Conservation (phyloP, 768 basidiomycete species). For the Boletus fagicola region DNA sequence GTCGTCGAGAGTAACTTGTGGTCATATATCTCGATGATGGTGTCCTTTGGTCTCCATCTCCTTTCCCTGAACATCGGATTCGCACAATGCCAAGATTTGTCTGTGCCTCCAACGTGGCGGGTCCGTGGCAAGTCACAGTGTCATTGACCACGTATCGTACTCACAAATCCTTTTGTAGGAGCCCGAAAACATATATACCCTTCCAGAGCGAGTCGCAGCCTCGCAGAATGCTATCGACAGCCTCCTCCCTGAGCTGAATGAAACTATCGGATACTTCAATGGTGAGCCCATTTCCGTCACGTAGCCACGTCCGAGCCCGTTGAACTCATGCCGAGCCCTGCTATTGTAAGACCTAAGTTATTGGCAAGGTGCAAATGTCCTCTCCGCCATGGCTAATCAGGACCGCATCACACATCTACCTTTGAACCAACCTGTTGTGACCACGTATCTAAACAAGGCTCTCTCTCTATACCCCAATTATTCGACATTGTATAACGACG, state of each 20-base stretch:
- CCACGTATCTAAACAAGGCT: constrained; percentile 6
- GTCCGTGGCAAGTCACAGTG: constrained; percentile 26
- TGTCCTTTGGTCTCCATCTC: neutral
- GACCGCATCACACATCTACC: neutral
- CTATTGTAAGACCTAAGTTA: constrained; percentile 42
- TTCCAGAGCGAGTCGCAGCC: constrained; percentile 41
- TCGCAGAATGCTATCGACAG: constrained; percentile 43
- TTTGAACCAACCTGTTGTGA: constrained; percentile 5
- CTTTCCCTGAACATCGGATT: constrained; percentile 2
- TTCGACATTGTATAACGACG: constrained; percentile 13
- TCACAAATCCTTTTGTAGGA: constrained; percentile 31
- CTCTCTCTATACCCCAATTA: constrained; percentile 8
- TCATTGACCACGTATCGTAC: neutral
- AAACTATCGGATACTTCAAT: constrained; percentile 42
- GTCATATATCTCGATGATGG: neutral
- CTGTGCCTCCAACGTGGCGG: constrained; percentile 44
- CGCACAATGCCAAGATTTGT: constrained; percentile 40
- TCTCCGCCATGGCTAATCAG: constrained; percentile 46
- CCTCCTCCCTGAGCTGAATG: constrained; percentile 39
- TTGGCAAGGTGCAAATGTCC: constrained; percentile 54
- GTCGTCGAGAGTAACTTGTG: neutral
- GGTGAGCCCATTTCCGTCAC: constrained; percentile 27
- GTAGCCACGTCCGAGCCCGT: neutral
- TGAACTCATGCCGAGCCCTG: neutral
- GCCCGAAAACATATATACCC: constrained; percentile 38